Percentiles rank a stretch among this genome's conserved stretches.
Conservation (phyloP, 768 basidiomycete species). For the Rhodosporidiobolus odoratus region DNA sequence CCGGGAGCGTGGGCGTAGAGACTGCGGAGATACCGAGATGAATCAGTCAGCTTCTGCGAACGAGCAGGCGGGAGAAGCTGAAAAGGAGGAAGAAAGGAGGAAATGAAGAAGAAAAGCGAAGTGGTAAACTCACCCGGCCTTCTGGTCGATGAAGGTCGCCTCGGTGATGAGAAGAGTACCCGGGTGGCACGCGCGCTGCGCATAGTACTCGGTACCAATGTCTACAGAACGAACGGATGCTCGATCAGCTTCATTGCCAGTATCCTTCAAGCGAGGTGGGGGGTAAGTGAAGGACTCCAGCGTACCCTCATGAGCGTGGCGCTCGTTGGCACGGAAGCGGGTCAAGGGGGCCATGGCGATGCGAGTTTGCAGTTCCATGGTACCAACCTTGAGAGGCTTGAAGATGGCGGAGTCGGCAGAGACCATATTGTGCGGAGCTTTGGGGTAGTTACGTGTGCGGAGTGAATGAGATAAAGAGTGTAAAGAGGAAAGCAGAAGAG, state of each 20-base stretch:
- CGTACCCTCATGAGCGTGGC: slow-evolving; percentile 6
- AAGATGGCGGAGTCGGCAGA: slow-evolving; percentile 15
- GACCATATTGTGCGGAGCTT: not conserved
- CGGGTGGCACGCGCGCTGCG: slow-evolving; percentile 44
- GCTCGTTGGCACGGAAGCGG: slow-evolving; percentile 33
- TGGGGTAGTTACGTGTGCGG: not conserved
- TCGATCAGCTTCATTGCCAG: not conserved
- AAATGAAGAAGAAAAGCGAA: not conserved
- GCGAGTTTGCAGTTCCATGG: slow-evolving; percentile 31
- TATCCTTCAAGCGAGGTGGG: not conserved
- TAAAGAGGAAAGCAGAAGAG: not conserved
- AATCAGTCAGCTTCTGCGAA: not conserved
- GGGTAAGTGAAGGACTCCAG: not conserved
- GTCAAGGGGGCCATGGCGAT: slow-evolving; percentile 41
- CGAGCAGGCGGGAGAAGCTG: no score
- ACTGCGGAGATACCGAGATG: not conserved
- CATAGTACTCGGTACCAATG: slow-evolving; percentile 36
- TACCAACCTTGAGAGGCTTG: slow-evolving; percentile 34
- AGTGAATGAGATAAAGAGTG: not conserved
- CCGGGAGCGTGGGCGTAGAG: slow-evolving; percentile 52
- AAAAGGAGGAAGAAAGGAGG: not conserved
- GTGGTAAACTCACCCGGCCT: slow-evolving; percentile 57
- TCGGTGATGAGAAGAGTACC: slow-evolving; percentile 59
- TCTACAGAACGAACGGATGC: not conserved
- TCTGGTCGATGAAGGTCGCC: slow-evolving; percentile 44